Percentiles rank a stretch among this genome's conserved stretches.
Conservation (phyloP, 768 basidiomycete species). For the Auriscalpium microsporum region DNA sequence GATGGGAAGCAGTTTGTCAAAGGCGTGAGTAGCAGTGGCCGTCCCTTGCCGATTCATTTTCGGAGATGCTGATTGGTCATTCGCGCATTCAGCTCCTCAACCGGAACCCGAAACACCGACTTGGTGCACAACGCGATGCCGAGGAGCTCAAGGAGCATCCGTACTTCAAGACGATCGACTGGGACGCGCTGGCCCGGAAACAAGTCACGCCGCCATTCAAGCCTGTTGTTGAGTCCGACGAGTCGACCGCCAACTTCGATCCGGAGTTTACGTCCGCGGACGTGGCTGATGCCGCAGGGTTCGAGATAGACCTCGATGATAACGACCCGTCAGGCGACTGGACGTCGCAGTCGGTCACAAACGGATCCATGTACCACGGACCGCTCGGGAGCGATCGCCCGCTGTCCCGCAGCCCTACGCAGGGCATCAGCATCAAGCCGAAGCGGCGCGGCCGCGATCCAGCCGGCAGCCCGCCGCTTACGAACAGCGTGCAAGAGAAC, state of each 20-base stretch:
- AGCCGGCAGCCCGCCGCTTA: slow-evolving; percentile 51
- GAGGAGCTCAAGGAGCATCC: slow-evolving; percentile 93
- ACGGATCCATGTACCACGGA: slow-evolving; percentile 51
- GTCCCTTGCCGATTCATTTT: too few species aligned
- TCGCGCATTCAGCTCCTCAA: slow-evolving; percentile 68
- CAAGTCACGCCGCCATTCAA: slow-evolving; percentile 97
- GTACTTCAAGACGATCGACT: slow-evolving; percentile 90
- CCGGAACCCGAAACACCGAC: slow-evolving; percentile 94
- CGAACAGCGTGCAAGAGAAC: slow-evolving; percentile 91
- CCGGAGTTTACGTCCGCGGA: slow-evolving; percentile 96
- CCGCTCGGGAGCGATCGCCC: slow-evolving; percentile 48
- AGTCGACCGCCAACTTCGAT: slow-evolving; percentile 96
- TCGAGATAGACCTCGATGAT: slow-evolving; percentile 31
- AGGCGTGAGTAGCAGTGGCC: slow-evolving; percentile 55
- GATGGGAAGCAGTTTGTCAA: slow-evolving; percentile 99
- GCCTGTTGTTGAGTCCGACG: slow-evolving; percentile 95
- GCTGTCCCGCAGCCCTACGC: slow-evolving; percentile 5
- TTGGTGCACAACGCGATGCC: slow-evolving; percentile 86
- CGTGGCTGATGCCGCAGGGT: slow-evolving; percentile 60
- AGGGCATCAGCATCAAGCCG: slow-evolving; percentile 9
- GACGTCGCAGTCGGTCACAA: slow-evolving; percentile 31
- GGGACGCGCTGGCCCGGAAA: slow-evolving; percentile 77
- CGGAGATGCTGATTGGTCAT: slow-evolving; percentile 6
- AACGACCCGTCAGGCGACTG: slow-evolving; percentile 68
- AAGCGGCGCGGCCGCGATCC: slow-evolving; percentile 27